Base-by-base conservation (phyloP, 2,329 filamentous ascomycete species). In the Cladosporium oxysporum region DNA sequence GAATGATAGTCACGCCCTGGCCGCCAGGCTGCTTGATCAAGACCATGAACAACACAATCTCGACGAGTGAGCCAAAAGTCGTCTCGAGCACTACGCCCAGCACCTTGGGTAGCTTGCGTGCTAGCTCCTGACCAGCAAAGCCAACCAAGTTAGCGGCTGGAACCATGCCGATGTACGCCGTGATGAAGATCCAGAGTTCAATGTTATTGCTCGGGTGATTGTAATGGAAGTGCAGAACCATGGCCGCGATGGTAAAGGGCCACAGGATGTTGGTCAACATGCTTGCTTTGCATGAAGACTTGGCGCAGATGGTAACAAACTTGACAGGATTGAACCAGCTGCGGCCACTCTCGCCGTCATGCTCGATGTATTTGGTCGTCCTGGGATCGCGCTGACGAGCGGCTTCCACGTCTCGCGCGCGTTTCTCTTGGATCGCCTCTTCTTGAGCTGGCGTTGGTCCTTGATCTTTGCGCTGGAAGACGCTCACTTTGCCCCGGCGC, bases 21-120 rank as follows among this genome's bases (percentile, higher is more conserved):
- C 35, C 68, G 63, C 10, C 69, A 12, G 66, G 63, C 53, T 68
- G 59, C 66, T 78, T 76, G 47, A 94, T 82, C 49, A 96, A 80
- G 1, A 93, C 85, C 80, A 93, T 89, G 78, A 95, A 94, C 55
- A 96, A 81, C 59, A 95, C 86, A 66, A 95, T 90, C 77, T 96
- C 92, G 53, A 95, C 91, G 14, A 93, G 79, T 1, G 89, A 90
- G 1, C 90, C 91, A 62, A 92, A 74, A 1, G 76, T 77, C n/a
- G 75, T 78, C 67, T 79, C 77, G 8, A 79, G 71, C 49, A 91
- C 75, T 2, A 91, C 83, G 31, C 88, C 89, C 44, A 88, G 78
- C 11, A 93, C 90, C 72, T 91, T 91, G 11, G 90, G 90, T 64
- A 93, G 77, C 79, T 93, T 93, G 66, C 88, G 83, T 1, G 90